These are phyloP conservation scores for Venturia asperata DNA, from an alignment of 2,329 filamentous ascomycete genomes.

Conservation along the genomic window DNA sequence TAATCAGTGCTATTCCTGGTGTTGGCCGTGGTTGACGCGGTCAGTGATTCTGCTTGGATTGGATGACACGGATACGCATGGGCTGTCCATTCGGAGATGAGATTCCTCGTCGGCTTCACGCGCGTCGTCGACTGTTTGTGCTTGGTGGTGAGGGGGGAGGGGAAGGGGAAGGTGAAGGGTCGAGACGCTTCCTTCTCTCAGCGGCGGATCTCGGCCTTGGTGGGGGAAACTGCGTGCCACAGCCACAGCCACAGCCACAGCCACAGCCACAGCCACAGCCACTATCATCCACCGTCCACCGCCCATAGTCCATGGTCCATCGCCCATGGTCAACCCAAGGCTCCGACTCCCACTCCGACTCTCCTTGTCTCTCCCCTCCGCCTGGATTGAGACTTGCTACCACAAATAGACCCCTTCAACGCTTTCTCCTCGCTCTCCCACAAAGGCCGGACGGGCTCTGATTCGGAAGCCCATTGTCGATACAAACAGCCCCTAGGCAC, in stretches of 20 bases:
- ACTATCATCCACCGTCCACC: too few relatives aligned
- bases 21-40: neutral
- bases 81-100: neutral
- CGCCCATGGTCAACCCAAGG: too few relatives aligned
- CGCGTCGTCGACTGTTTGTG: neutral
- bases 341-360: too few relatives aligned
- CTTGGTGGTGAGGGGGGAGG: too few relatives aligned
- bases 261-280: too few relatives aligned
- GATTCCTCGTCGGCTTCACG: neutral
- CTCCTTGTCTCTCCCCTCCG: too few relatives aligned
- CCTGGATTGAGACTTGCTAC: neutral
- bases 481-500: constrained; percentile 2
- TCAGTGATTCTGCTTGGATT: neutral
- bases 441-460: neutral
- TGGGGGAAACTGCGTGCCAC: too few relatives aligned
- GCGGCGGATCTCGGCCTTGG: neutral
- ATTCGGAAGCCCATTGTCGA: neutral
- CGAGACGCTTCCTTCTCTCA: neutral
- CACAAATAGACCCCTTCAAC: too few relatives aligned
- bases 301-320: too few relatives aligned
- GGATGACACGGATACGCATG: neutral
- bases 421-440: too few relatives aligned
- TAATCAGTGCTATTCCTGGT: neutral
- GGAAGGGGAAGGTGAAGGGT: too few relatives aligned
- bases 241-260: too few relatives aligned